These are phyloP conservation scores for Aphanomyces astaci DNA, from an alignment of 352 stramenopile genomes.

Conservation along the genomic window DNA sequence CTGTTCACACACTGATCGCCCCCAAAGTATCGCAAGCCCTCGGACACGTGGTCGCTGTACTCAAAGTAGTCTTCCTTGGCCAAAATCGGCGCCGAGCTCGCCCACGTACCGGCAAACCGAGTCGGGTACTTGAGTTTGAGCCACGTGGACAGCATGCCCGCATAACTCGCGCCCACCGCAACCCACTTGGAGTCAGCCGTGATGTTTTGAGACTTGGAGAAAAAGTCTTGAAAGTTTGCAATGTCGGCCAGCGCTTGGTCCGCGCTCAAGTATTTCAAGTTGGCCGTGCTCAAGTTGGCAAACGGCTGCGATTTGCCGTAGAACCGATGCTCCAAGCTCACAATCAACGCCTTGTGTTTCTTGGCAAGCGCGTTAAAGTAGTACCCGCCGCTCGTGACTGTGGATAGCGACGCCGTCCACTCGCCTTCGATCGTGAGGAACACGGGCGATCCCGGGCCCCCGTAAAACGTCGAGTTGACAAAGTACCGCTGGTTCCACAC, in stretches of 20 bases:
- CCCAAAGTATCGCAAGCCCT: slow-evolving; percentile 57
- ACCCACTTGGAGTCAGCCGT: slow-evolving; percentile 49
- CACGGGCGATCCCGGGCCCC: slow-evolving; percentile 36
- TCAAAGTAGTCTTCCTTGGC: slow-evolving; percentile 59
- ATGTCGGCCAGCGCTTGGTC: slow-evolving; percentile 90
- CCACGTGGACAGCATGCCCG: slow-evolving; percentile 93
- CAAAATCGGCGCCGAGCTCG: slow-evolving; percentile 61
- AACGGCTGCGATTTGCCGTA: slow-evolving; percentile 87
- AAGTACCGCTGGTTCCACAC: slow-evolving; percentile 68
- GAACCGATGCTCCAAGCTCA: slow-evolving; percentile 96
- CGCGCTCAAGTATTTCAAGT: slow-evolving; percentile 75
- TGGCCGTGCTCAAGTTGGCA: slow-evolving; percentile 42
- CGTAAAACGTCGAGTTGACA: slow-evolving; percentile 77
- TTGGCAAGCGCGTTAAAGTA: slow-evolving; percentile 89
- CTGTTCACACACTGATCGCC: slow-evolving; percentile 51
- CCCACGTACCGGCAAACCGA: background rate
- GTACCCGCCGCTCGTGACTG: slow-evolving; percentile 90
- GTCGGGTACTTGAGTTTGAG: slow-evolving; percentile 93
- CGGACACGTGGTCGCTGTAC: slow-evolving; percentile 66
- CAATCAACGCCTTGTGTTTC: slow-evolving; percentile 81
- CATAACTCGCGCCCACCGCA: slow-evolving; percentile 93
- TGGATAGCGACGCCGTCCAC: slow-evolving; percentile 84
- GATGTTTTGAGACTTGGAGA: background rate
- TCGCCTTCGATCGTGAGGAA: slow-evolving; percentile 95
- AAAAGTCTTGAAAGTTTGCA: slow-evolving; percentile 52